phyloP scores from a whole-genome alignment of 176 grass and related monocot genomes.

The Miscanthus lutarioriparius region DNA sequence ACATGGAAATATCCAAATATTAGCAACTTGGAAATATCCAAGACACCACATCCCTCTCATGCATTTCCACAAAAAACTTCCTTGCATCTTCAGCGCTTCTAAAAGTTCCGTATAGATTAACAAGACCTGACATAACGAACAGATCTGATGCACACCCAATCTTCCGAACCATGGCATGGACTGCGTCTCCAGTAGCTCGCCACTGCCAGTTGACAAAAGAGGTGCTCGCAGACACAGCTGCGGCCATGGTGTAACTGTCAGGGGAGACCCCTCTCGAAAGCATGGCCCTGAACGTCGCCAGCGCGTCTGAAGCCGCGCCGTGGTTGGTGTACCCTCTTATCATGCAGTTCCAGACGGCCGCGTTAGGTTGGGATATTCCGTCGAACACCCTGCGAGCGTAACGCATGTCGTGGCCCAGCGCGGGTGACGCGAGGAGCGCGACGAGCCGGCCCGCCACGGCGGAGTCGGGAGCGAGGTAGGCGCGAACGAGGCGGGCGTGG shows the following conservation, averaged over 20 bases:
- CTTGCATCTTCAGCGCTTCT: constrained; percentile 42
- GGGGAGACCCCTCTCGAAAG: constrained; percentile 31
- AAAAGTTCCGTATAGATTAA: constrained; percentile 45
- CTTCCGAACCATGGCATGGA: constrained; percentile 59
- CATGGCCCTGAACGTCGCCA: constrained; percentile 54
- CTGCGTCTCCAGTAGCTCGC: constrained; percentile 24
- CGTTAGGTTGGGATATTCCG: constrained; percentile 39
- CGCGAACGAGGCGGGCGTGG: constrained; percentile 60
- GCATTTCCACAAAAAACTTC: constrained; percentile 72
- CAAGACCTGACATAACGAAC: constrained; percentile 72
- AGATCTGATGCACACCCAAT: constrained; percentile 51
- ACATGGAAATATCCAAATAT: neutral
- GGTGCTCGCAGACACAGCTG: constrained; percentile 46
- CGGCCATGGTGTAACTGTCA: constrained; percentile 64
- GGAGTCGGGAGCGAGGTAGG: constrained; percentile 44
- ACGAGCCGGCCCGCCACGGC: constrained; percentile 53
- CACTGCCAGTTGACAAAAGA: constrained; percentile 13
- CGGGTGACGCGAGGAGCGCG: constrained; percentile 43
- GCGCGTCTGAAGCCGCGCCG: constrained; percentile 46
- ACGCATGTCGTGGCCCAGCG: constrained; percentile 25
- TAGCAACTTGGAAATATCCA: constrained; percentile 19
- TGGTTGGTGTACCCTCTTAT: constrained; percentile 61
- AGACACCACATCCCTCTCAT: constrained; percentile 65
- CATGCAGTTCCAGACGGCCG: constrained; percentile 74
- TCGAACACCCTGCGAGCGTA: constrained; percentile 70